Base-by-base conservation (phyloP, 1,139 yeast genomes). In the Blastobotrys apis region DNA sequence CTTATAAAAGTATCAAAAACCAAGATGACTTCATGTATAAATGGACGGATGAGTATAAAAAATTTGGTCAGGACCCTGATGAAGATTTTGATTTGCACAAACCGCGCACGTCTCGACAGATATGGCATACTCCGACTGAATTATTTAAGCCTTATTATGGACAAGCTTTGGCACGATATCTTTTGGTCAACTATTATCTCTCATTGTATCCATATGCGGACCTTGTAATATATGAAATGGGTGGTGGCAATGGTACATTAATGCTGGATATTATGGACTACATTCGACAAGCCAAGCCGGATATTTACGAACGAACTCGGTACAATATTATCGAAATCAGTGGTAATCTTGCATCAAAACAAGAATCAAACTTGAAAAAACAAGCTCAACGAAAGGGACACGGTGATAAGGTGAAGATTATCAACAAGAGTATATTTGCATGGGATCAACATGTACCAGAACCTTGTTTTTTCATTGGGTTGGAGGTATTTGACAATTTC, bases 71-170 rank as follows among this genome's bases (percentile, higher is more conserved):
- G 25, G 39, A 35, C 36, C 49, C 39, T 10, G 42, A 34, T 23
- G 36, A 40, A 47, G 68, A 67, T 45, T 32, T 29, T 17, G 42
- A 37, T 29, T 37, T 23, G 25, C 41, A 33, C 37, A 33, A 30
- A 15, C 48, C 48, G 13, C 33, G 44, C 16, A 39, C 37, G 34
- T 58, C 68, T 4, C 64, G 81, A 19, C 95, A 86, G 62, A 66
- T 85, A 38, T 86, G 95, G 95, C 95, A 86, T 58, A 86, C 95
- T 0, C 95, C 95, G 0, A 84, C 94, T 0, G 95, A 86, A 61
- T 68, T 87, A 39, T 86, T 86, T 64, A 62, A 65, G 53, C 95
- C 96, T 0, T 80, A 72, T 56, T 86, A 86, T 57, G 95, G 95
- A 5, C 86, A 85, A 59, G 88, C 94, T 0, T 66, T 86, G 48